Evolutionary conservation across 345 rosid genomes (phyloP).

Genomic region (Brassica cretica): DNA sequence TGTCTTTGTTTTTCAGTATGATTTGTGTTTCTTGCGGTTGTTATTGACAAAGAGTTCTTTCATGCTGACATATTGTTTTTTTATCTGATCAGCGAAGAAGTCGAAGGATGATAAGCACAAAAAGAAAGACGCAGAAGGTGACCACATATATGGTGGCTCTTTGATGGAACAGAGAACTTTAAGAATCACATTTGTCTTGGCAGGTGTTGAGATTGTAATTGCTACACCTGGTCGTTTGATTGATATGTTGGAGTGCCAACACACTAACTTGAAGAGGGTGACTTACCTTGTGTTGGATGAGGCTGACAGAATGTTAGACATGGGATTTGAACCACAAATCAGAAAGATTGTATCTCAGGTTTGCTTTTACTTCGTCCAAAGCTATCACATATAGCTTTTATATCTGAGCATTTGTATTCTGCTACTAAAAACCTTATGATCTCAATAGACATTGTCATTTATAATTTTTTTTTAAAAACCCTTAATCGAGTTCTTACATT

Average conservation of each 20-base stretch:
- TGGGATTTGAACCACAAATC: slow-evolving; percentile 55
- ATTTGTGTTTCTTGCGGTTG: neutral
- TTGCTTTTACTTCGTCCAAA: slow-evolving; percentile 13
- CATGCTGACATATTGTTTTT: slow-evolving; percentile 33
- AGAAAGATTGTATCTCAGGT: slow-evolving; percentile 87
- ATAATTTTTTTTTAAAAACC: too few relatives aligned
- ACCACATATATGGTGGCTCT: slow-evolving; percentile 12
- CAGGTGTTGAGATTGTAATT: slow-evolving; percentile 93
- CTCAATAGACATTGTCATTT: slow-evolving; percentile 13
- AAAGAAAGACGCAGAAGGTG: slow-evolving; percentile 51
- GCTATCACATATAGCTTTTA: neutral
- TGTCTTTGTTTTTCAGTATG: slow-evolving; percentile 2
- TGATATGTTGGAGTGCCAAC: slow-evolving; percentile 89
- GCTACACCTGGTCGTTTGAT: slow-evolving; percentile 98
- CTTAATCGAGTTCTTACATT: too few relatives aligned
- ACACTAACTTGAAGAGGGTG: slow-evolving; percentile 79
- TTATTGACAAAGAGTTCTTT: neutral
- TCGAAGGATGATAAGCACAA: slow-evolving; percentile 67
- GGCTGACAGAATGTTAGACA: slow-evolving; percentile 87
- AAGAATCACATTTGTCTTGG: slow-evolving; percentile 20
- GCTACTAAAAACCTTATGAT: neutral
- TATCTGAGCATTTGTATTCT: neutral
- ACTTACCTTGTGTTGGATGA: slow-evolving; percentile 96
- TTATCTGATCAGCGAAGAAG: slow-evolving; percentile 65
- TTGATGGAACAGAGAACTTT: neutral